Evolutionary conservation across 768 basidiomycete genomes (phyloP).

Genomic region (Hysterangium stoloniferum): DNA sequence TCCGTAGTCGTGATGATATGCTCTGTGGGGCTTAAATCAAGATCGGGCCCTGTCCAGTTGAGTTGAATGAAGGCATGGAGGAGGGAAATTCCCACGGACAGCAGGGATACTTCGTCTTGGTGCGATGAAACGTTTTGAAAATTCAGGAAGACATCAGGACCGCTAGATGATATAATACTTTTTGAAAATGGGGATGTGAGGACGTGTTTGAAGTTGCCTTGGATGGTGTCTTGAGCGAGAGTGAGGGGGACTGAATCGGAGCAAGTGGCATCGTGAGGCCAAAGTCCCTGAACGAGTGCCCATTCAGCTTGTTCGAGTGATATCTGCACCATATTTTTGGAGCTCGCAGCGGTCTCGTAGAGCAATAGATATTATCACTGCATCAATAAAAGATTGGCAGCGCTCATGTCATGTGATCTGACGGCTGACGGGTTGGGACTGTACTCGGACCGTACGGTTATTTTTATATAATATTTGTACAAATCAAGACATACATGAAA

Average conservation of each 20-base stretch:
- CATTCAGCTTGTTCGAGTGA: slow-evolving; percentile 5
- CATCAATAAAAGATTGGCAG: no score
- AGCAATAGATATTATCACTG: no score
- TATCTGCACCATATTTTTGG: no score
- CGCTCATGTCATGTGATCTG: no score
- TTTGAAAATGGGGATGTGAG: slow-evolving; percentile 31
- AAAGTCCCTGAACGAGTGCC: slow-evolving; percentile 4
- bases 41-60: slow-evolving; percentile 95
- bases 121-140: slow-evolving; percentile 17
- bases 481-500: no score
- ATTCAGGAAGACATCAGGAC: slow-evolving; percentile 31
- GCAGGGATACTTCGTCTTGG: slow-evolving; percentile 45
- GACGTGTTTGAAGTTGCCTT: slow-evolving; percentile 29
- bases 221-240: slow-evolving; percentile 22
- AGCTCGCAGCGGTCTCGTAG: no score
- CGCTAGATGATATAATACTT: slow-evolving; percentile 20
- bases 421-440: no score
- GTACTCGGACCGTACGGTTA: no score
- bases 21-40: slow-evolving; percentile 43
- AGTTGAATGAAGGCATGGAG: slow-evolving; percentile 86
- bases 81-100: slow-evolving; percentile 68
- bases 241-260: neutral
- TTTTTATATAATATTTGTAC: no score
- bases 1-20: slow-evolving; percentile 32
- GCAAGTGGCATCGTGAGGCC: neutral